Conservation (phyloP, 2,329 filamentous ascomycete genomes). For the Pestalotiopsis sp. region DNA sequence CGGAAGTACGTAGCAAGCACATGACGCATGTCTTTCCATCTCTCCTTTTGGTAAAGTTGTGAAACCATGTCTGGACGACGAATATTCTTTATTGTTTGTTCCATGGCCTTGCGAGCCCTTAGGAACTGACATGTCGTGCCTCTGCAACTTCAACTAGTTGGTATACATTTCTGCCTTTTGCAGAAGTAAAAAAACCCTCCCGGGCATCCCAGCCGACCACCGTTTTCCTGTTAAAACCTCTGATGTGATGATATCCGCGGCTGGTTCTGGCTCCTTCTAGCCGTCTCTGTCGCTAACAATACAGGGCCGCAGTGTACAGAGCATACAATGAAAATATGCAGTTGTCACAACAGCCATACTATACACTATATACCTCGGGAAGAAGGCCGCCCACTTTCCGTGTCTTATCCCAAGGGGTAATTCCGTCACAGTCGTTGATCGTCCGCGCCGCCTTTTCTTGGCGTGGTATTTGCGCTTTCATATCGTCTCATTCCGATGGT, state of each 20-base stretch:
- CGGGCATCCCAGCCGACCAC: neutral
- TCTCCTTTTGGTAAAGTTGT: neutral
- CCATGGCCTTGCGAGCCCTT: constrained; percentile 7
- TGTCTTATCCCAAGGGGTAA: neutral
- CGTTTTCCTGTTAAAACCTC: neutral
- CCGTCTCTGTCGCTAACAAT: constrained; percentile 4
- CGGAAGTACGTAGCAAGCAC: neutral
- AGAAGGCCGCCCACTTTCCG: neutral
- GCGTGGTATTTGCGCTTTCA: neutral
- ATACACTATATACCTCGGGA: constrained; percentile 12
- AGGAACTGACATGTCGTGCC: constrained; percentile 4
- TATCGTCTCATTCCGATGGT: neutral
- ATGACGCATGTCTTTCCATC: neutral
- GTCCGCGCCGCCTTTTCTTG: neutral
- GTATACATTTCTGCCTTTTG: neutral
- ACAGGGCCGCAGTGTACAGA: neutral
- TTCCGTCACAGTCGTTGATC: constrained; percentile 2
- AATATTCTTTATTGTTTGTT: neutral
- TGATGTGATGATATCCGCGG: neutral
- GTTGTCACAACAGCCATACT: constrained; percentile 1
- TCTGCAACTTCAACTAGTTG: neutral
- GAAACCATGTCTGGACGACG: neutral
- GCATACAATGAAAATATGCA: neutral
- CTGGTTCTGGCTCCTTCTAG: neutral
- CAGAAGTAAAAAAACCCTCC: neutral